Evolutionary conservation across 2,329 filamentous ascomycete species (phyloP).

Genomic region (Botrytis medusae): DNA sequence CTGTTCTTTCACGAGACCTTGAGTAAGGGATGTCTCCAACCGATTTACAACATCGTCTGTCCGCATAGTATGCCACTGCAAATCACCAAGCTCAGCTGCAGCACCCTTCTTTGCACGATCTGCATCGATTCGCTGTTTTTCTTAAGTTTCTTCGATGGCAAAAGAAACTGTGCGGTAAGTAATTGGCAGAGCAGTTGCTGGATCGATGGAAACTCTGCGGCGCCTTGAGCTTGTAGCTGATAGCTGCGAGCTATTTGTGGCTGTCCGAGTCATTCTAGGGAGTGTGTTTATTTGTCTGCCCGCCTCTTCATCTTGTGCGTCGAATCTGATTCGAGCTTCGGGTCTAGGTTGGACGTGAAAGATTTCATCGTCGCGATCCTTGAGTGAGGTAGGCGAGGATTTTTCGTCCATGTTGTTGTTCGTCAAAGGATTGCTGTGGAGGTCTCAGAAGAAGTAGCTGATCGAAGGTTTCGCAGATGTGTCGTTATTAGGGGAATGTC

Average conservation of each 20-base stretch:
- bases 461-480: neutral
- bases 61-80: conserved; percentile 66
- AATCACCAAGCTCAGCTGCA: conserved; percentile 54
- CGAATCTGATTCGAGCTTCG: conserved; percentile 25
- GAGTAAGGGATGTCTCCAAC: conserved; percentile 53
- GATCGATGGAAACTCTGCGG: conserved; percentile 40
- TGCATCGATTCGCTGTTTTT: conserved; percentile 45
- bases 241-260: conserved; percentile 26
- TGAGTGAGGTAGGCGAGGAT: neutral
- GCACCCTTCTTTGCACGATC: conserved; percentile 45
- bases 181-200: conserved; percentile 47
- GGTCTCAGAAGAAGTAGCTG: neutral
- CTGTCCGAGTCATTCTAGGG: conserved; percentile 25
- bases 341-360: conserved; percentile 24
- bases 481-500: neutral
- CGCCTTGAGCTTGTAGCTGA: conserved; percentile 26
- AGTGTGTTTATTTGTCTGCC: conserved; percentile 1
- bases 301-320: conserved; percentile 23
- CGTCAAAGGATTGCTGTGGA: neutral
- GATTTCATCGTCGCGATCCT: conserved; percentile 21
- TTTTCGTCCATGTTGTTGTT: conserved; percentile 22
- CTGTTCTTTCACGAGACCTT: conserved; percentile 60
- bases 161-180: conserved; percentile 56
- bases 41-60: conserved; percentile 57
- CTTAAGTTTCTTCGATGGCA: conserved; percentile 55